phyloP scores from a whole-genome alignment of 2,329 filamentous ascomycete genomes.

The Aspergillus sp. region DNA sequence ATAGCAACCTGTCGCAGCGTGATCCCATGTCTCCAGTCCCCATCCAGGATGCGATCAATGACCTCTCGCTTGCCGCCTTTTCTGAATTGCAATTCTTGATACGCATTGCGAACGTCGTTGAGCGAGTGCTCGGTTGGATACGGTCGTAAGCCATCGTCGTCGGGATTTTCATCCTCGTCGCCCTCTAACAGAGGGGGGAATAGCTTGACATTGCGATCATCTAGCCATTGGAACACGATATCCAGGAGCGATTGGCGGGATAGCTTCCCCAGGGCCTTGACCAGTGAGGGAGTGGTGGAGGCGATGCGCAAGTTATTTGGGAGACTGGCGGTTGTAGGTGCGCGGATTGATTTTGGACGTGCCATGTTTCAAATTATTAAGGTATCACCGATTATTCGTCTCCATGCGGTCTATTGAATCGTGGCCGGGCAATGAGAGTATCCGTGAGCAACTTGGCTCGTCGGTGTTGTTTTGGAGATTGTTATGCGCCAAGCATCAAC shows the following conservation, averaged over 20 bases:
- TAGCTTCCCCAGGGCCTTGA: constrained; percentile 67
- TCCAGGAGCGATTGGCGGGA: constrained; percentile 71
- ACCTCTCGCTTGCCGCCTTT: constrained; percentile 55
- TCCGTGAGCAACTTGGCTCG: background rate
- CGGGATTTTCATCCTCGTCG: constrained; percentile 50
- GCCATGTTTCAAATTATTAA: constrained; percentile 22
- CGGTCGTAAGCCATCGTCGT: constrained; percentile 63
- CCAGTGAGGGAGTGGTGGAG: constrained; percentile 62
- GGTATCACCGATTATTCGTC: background rate
- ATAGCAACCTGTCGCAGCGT: constrained; percentile 57
- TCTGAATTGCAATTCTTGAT: constrained; percentile 58
- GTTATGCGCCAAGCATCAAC: constrained; percentile 5
- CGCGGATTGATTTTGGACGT: constrained; percentile 36
- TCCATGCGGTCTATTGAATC: background rate
- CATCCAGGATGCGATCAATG: constrained; percentile 56
- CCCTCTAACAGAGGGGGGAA: constrained; percentile 60
- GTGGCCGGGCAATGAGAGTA: background rate
- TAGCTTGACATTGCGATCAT: constrained; percentile 60
- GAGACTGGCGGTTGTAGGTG: constrained; percentile 71
- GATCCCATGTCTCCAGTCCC: constrained; percentile 57
- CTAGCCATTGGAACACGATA: constrained; percentile 75
- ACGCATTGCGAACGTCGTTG: constrained; percentile 65
- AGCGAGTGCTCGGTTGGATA: constrained; percentile 68
- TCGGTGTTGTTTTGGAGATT: background rate
- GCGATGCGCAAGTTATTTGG: constrained; percentile 70